A percentile compares a stretch with the other conserved stretches of the same genome.
These are phyloP conservation scores for Apophysomyces sp. DNA, from an alignment of 371 early-diverging fungal species.

Conservation along the genomic window DNA sequence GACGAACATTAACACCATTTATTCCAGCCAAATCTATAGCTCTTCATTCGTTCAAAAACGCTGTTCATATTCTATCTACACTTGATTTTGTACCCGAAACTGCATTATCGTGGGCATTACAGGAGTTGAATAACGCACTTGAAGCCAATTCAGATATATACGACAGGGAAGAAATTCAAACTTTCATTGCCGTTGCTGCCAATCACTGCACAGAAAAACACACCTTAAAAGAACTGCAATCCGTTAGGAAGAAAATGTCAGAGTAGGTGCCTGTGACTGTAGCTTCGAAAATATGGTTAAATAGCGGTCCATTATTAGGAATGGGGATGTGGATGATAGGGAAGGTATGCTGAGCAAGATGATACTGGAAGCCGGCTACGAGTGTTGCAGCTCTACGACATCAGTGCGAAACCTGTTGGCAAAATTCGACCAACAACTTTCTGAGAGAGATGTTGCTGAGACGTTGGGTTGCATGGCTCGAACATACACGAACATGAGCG, in stretches of 20 bases:
- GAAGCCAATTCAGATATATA: slow-evolving; percentile 11
- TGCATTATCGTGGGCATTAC: slow-evolving; percentile 14
- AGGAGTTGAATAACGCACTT: slow-evolving; percentile 7
- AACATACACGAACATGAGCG: slow-evolving; percentile 54
- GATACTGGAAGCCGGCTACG: slow-evolving; percentile 59
- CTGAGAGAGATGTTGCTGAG: slow-evolving; percentile 71
- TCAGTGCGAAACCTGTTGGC: slow-evolving; percentile 48
- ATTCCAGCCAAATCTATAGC: slow-evolving; percentile 23
- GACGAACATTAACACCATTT: neutral
- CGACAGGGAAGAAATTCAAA: slow-evolving; percentile 14
- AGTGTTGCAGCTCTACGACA: slow-evolving; percentile 50
- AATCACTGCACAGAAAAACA: slow-evolving; percentile 14
- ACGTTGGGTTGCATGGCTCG: slow-evolving; percentile 72
- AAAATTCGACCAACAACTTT: slow-evolving; percentile 13
- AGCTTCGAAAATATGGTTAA: neutral
- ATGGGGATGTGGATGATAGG: slow-evolving; percentile 19
- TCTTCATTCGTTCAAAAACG: slow-evolving; percentile 11
- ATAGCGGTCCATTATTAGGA: neutral
- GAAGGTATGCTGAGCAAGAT: slow-evolving; percentile 46
- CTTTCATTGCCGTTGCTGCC: slow-evolving; percentile 6
- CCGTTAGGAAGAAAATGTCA: slow-evolving; percentile 7
- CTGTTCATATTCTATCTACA: slow-evolving; percentile 4
- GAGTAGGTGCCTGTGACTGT: slow-evolving; percentile 10
- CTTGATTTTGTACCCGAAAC: slow-evolving; percentile 15
- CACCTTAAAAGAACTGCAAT: slow-evolving; percentile 12